Percentiles rank a stretch among this genome's conserved stretches.
phyloP scores from a whole-genome alignment of 176 grass and related monocot species.

The Triticum dicoccoides region DNA sequence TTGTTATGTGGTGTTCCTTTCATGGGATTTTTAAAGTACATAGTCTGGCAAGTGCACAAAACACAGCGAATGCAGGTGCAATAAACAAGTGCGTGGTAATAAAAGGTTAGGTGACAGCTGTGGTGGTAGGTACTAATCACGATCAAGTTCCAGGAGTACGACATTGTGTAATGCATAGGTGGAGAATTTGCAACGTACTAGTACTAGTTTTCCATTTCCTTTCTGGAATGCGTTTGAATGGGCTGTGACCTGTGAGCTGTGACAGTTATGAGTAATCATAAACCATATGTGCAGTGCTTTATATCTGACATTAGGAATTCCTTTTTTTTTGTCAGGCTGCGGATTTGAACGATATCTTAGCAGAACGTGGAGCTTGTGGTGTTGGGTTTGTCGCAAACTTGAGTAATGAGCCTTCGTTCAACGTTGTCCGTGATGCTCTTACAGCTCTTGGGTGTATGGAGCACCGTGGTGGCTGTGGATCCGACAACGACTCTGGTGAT shows the following conservation, averaged over 20 bases:
- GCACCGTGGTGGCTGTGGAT: conserved; percentile 96
- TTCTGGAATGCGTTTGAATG: conserved; percentile 28
- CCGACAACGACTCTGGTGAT: conserved; percentile 98
- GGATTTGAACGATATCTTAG: conserved; percentile 76
- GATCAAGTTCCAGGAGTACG: conserved; percentile 14
- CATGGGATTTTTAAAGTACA: conserved; percentile 15
- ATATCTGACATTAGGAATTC: neutral
- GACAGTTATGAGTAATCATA: neutral
- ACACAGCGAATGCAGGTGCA: conserved; percentile 29
- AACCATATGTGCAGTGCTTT: conserved; percentile 6
- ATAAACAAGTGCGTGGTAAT: conserved; percentile 24
- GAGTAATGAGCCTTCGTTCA: conserved; percentile 84
- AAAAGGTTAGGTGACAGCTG: conserved; percentile 34
- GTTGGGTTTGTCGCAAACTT: conserved; percentile 98
- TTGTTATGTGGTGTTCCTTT: conserved; percentile 28
- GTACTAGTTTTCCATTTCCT: neutral
- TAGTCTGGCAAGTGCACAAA: conserved; percentile 15
- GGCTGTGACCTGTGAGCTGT: neutral
- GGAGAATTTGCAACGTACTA: neutral
- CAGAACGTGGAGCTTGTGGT: conserved; percentile 97
- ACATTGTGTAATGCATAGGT: conserved; percentile 34
- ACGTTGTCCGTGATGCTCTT: conserved; percentile 85
- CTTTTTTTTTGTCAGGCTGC: conserved; percentile 49
- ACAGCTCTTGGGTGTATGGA: conserved; percentile 97
- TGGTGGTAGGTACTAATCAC: conserved; percentile 40